Evolutionary conservation across 1,139 yeast species (phyloP).

Genomic region (Kurtzmaniella quercitrusa): DNA sequence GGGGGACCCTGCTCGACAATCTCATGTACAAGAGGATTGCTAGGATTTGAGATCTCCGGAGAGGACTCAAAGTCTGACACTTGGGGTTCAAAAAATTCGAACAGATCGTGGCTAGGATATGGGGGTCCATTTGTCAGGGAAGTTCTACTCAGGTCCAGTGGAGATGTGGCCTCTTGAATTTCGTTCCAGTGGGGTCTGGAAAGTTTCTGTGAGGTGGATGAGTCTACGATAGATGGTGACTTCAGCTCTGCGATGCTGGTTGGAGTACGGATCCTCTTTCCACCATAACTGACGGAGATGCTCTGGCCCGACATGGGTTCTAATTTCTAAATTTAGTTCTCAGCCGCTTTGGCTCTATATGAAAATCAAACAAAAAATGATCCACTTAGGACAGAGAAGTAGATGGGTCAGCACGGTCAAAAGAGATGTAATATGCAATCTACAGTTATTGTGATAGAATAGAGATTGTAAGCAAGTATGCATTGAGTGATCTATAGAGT

Average conservation of each 20-base stretch:
- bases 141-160: not conserved
- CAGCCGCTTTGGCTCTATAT: too few species aligned
- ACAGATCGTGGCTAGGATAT: not conserved
- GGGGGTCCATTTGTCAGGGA: not conserved
- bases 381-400: too few species aligned
- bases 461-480: too few species aligned
- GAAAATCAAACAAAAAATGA: too few species aligned
- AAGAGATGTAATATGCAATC: too few species aligned
- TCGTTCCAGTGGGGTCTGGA: not conserved
- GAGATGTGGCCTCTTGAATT: not conserved
- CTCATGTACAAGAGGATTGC: not conserved
- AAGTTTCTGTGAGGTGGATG: not conserved
- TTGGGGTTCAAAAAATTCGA: constrained; percentile 8
- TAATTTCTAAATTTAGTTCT: not conserved
- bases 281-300: constrained; percentile 29
- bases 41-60: not conserved
- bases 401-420: too few species aligned
- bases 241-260: constrained; percentile 2
- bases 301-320: constrained; percentile 12
- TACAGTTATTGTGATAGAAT: too few species aligned
- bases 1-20: not conserved
- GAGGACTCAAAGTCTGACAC: constrained; percentile 5
- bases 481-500: too few species aligned
- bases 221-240: not conserved
- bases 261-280: constrained; percentile 22